Conservation (phyloP, 331 rosid genomes). For the Ulmus americana region DNA sequence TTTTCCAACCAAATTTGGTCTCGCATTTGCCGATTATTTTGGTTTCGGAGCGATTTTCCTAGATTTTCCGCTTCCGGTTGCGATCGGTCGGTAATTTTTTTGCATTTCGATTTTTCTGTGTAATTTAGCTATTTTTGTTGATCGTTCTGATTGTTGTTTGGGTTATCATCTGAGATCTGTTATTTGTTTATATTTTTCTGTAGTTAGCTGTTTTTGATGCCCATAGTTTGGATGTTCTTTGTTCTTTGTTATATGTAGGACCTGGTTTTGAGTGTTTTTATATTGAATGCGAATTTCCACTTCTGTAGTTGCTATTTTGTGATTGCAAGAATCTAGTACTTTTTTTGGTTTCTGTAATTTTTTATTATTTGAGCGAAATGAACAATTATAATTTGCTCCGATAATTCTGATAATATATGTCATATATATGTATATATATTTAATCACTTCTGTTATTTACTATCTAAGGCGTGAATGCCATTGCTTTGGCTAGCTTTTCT, state of each 20-base stretch:
- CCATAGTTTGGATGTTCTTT: constrained; percentile 7
- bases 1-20: not conserved
- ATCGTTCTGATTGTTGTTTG: constrained; percentile 4
- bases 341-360: not conserved
- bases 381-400: too few species aligned
- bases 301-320: too few species aligned
- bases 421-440: too few species aligned
- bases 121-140: not conserved
- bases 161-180: not conserved
- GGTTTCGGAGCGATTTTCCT: constrained; percentile 9
- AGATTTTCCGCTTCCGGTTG: constrained; percentile 21
- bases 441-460: too few species aligned
- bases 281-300: not conserved
- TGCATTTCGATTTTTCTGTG: constrained; percentile 5
- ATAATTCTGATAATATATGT: too few species aligned
- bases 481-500: too few species aligned
- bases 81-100: constrained; percentile 33
- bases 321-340: not conserved
- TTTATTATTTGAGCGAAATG: too few species aligned
- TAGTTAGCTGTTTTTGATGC: not conserved
- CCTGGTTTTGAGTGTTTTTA: not conserved
- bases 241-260: not conserved
- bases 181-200: not conserved
- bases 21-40: not conserved
- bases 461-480: too few species aligned